Base-by-base conservation (phyloP, 148 eudicot species). In the Camellia japonica region DNA sequence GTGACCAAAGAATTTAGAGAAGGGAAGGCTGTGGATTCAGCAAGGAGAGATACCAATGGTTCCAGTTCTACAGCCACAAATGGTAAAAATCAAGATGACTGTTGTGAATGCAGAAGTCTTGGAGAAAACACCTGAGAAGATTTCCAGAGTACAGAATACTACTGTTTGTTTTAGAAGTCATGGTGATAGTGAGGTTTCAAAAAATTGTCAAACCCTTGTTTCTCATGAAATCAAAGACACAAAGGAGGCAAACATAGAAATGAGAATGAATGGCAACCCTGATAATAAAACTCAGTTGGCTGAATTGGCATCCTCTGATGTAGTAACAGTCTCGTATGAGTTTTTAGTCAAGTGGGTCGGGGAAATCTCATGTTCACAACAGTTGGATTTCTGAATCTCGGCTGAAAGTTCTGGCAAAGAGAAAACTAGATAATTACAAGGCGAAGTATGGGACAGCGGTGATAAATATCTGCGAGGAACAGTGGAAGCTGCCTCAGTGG, bases 281-380 rank as follows among this genome's bases (percentile, higher is more conserved):
- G 79, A 68, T 52, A 84, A 79, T 43, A 80, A 81, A 80, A 58
- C 23, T 56, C 51, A 63, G 43, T 76, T 76, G 47, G 68, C 84
- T 69, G 86, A 84, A 74, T 70, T 80, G 70, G 55, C 75, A 80
- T 54, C 70, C 66, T 75, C 79, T 56, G 77, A 77, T 73, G 78
- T 80, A 71, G 87, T 61, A 80, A 72, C 72, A 38, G 79, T 87
- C 76, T 76, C 82, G 7, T 91, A 84, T 81, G 99, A 95, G 77
- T 95, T 86, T 81, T 84, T 95, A 69, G 97, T 95, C 54, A 95
- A 95, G 79, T 95, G 99, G 99, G 92, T 87, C 23, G 99, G 97
- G 97, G 61, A 95, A 89, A 85, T 95, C 97, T 80, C 91, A 95
- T 84, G 75, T 95, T 73, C 97, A 92, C 70, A 89, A 95, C 85